Base-by-base conservation (phyloP, 768 basidiomycete species). In the Amanita pseudoporphyria region DNA sequence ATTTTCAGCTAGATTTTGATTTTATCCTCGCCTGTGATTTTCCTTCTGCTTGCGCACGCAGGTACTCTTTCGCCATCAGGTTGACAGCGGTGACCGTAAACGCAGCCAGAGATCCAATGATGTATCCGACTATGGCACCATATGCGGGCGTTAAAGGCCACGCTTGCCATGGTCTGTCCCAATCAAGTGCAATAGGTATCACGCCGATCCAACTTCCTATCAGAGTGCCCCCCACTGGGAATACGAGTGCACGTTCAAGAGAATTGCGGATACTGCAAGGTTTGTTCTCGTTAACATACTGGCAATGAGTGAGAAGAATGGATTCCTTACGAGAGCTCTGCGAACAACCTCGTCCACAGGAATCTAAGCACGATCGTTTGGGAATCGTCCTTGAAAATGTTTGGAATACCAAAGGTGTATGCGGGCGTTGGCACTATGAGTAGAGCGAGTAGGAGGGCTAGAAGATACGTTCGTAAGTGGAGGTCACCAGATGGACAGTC, bases 161-260 rank as follows among this genome's bases (percentile, higher is more conserved):
- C 21, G 83, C 79, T 87, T 97, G 95, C 94, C 94, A 97, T 6
- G 94, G 90, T 32, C 91, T 77, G 60, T 93, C 93, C 95, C 95
- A 98, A 66, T 98, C 95, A 14, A 98, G 78, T 0, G 90, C 87
- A 40, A 93, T 83, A 2, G 91, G 88, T 40, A 94, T 71, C 9
- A 77, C 79, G 13, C 92, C 93, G 12, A 76, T 31, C 94, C 92
- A 96, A 38, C 77, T 72, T 5, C 94, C 95, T 16, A 82, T 24
- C 37, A 86, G 55, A 0, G 87, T 70, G 35, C 89, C 89, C 21
- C 84, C 58, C 9, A 78, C 76, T 13, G 95, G 89, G 57, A 88
- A 92, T 14, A 94, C 76, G 18, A 95, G 62, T 0, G 81, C 79
- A 46, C 84, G 71, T 63, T 97, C 95, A 22, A 87, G 60, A 3